phyloP scores from a whole-genome alignment of 768 basidiomycete genomes.

The Wakefieldia striispora region DNA sequence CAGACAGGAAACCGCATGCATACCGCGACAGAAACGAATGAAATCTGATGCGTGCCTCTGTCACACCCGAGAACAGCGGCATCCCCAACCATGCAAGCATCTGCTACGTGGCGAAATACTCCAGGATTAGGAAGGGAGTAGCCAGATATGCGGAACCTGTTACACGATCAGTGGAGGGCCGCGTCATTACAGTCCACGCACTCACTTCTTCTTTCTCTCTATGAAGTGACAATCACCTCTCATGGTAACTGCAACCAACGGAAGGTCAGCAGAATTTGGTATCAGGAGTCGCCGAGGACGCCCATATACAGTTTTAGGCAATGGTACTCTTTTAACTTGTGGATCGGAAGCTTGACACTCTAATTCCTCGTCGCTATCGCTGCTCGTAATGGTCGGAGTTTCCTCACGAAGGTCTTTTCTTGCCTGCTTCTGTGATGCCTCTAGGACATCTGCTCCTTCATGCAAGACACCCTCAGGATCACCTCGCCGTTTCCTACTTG shows the following conservation, averaged over 20 bases:
- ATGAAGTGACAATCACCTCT: conserved; percentile 45
- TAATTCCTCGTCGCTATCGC: conserved; percentile 14
- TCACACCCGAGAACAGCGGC: conserved; percentile 44
- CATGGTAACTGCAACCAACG: conserved; percentile 46
- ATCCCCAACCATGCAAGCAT: conserved; percentile 43
- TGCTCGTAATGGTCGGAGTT: conserved; percentile 13
- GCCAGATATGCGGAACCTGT: conserved; percentile 35
- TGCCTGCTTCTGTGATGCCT: conserved; percentile 6
- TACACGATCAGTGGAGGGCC: conserved; percentile 11
- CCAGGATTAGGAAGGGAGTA: conserved; percentile 39
- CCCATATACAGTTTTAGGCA: conserved; percentile 34
- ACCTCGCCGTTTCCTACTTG: conserved; percentile 9
- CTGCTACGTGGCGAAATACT: conserved; percentile 41
- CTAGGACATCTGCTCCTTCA: not conserved
- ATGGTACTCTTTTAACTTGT: conserved; percentile 26
- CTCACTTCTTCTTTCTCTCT: conserved; percentile 31
- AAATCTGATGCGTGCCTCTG: conserved; percentile 41
- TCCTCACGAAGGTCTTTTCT: conserved; percentile 6
- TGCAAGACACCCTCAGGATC: not conserved
- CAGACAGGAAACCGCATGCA: conserved; percentile 27
- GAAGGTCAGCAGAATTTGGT: conserved; percentile 28
- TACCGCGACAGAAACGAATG: conserved; percentile 37
- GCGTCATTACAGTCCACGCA: conserved; percentile 1
- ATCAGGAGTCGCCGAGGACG: conserved; percentile 32
- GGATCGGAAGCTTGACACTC: conserved; percentile 16